phyloP scores from a whole-genome alignment of 768 basidiomycete species.

The Sarcomyxa edulis region DNA sequence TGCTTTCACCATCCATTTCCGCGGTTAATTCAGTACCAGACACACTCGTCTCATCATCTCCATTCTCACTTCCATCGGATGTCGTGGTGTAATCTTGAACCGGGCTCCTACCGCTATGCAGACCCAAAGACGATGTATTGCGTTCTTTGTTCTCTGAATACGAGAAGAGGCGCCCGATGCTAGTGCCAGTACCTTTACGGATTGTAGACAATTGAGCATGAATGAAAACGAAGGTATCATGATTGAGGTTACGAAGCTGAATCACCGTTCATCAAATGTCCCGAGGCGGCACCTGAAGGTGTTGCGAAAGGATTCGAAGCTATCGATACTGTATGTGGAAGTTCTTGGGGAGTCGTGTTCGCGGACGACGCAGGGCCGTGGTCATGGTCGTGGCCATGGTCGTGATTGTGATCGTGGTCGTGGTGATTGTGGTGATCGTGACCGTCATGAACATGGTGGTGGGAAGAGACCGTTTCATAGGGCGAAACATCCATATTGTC shows the following conservation, averaged over 20 bases:
- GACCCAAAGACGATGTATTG: no score
- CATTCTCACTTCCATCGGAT: conserved; percentile 3
- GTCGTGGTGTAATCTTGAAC: no score
- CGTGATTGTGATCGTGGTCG: conserved; percentile 9
- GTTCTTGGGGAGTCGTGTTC: neutral
- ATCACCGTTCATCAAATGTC: conserved; percentile 8
- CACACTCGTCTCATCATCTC: conserved; percentile 25
- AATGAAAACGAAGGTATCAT: conserved; percentile 3
- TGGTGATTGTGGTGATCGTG: conserved; percentile 15
- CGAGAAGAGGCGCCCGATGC: no score
- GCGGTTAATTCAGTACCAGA: conserved; percentile 30
- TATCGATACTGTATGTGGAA: neutral
- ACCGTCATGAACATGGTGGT: conserved; percentile 12
- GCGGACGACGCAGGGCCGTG: neutral
- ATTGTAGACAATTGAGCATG: conserved; percentile 4
- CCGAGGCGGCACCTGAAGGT: conserved; percentile 4
- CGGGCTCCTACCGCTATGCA: no score
- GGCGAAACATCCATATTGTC: conserved; percentile 17
- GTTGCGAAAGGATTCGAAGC: conserved; percentile 1
- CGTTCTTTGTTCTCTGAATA: no score
- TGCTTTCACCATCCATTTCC: conserved; percentile 11
- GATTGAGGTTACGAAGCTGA: conserved; percentile 8
- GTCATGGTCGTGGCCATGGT: conserved; percentile 2
- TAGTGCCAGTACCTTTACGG: conserved; percentile 6
- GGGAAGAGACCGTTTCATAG: conserved; percentile 8